Evolutionary conservation across 805 yeast species (phyloP).

Genomic region (Wickerhamiella kurtzmanii): DNA sequence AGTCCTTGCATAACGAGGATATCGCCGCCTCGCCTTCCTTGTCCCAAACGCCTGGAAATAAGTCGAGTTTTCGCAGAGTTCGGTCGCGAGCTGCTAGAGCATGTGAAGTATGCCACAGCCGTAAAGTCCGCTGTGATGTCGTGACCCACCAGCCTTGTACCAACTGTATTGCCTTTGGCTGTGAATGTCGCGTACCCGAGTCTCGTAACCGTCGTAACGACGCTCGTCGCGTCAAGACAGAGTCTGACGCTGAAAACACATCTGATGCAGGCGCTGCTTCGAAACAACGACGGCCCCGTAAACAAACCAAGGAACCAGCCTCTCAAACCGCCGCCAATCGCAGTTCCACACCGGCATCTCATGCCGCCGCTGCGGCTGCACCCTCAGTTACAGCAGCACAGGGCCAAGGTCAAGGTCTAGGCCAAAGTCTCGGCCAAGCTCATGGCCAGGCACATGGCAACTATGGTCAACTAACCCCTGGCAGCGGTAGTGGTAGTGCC

Average conservation of each 20-base stretch:
- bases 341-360: too few species aligned
- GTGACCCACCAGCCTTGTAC: conserved; percentile 46
- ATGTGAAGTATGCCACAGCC: conserved; percentile 61
- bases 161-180: conserved; percentile 57
- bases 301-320: background rate
- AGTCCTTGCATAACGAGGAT: background rate
- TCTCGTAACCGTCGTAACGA: background rate
- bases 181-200: conserved; percentile 36
- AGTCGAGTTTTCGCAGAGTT: conserved; percentile 23
- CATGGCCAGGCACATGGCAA: background rate
- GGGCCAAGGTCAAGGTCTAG: too few species aligned
- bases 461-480: background rate
- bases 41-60: background rate
- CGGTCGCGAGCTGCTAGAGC: conserved; percentile 52
- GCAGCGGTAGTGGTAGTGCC: background rate
- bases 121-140: conserved; percentile 60
- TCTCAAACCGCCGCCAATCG: too few species aligned
- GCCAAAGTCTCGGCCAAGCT: background rate
- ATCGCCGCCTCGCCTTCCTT: background rate
- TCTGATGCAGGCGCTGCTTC: too few species aligned
- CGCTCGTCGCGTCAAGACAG: conserved; percentile 6
- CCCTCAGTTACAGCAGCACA: too few species aligned
- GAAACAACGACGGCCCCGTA: background rate
- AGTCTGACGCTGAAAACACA: background rate
- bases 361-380: too few species aligned